Percentiles rank a stretch among this genome's conserved stretches.
Conservation (phyloP, 176 grass and related monocot genomes). For the Tuctoria greenei region DNA sequence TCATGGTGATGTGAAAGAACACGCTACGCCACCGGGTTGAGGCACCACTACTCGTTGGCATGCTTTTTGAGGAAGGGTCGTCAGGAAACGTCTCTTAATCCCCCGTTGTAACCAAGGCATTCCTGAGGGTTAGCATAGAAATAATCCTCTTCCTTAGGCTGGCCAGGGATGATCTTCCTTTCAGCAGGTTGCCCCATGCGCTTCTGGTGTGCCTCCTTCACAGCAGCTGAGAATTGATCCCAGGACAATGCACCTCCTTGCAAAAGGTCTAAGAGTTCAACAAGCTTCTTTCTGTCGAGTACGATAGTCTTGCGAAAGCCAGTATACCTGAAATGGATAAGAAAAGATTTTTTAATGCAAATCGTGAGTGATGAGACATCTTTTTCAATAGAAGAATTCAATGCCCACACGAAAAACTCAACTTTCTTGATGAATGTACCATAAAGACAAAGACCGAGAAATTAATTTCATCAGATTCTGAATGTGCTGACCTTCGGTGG, state of each 20-base stretch:
- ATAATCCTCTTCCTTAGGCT: slow-evolving; percentile 93
- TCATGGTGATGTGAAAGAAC: background rate
- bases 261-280: slow-evolving; percentile 78
- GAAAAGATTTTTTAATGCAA: background rate
- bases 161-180: slow-evolving; percentile 54
- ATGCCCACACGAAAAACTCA: background rate
- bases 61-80: background rate
- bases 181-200: slow-evolving; percentile 73
- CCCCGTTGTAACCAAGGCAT: slow-evolving; percentile 43
- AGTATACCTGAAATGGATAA: slow-evolving; percentile 49
- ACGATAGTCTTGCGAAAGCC: slow-evolving; percentile 72
- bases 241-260: slow-evolving; percentile 61
- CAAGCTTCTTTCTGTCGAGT: slow-evolving; percentile 76
- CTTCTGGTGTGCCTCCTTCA: slow-evolving; percentile 64
- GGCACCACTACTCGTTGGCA: background rate
- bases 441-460: background rate
- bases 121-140: slow-evolving; percentile 93
- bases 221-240: slow-evolving; percentile 71
- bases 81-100: slow-evolving; percentile 38
- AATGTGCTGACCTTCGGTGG: slow-evolving; percentile 68
- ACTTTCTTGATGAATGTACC: background rate
- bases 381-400: slow-evolving; percentile 21
- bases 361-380: background rate
- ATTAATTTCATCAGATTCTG: background rate
- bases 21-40: background rate